A percentile compares a stretch with the other conserved stretches of the same genome.
phyloP scores from a whole-genome alignment of 257 asterid genomes.

The Nicotiana noctiflora region DNA sequence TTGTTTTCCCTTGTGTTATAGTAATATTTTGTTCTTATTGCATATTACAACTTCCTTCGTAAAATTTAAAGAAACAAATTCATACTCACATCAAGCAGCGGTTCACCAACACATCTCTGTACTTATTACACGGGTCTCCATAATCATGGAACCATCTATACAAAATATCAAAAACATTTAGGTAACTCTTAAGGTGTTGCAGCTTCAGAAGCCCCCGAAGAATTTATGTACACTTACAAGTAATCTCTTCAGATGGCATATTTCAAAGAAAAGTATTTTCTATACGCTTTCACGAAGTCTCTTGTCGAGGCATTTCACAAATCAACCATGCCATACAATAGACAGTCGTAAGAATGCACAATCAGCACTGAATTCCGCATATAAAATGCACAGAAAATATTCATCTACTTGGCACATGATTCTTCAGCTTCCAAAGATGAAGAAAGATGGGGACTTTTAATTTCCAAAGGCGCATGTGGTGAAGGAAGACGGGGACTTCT shows the following conservation, averaged over 20 bases:
- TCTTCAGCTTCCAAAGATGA: not conserved
- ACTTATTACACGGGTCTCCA: not conserved
- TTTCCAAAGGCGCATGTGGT: not conserved
- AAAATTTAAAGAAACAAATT: not conserved
- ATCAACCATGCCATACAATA: not conserved
- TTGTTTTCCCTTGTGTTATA: not conserved
- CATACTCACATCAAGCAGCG: not conserved
- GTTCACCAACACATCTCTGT: not conserved
- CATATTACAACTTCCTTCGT: not conserved
- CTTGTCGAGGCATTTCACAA: not conserved
- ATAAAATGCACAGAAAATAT: not conserved
- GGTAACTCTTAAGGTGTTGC: not conserved
- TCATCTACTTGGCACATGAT: not conserved
- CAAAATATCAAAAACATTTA: not conserved
- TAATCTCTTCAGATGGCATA: not conserved
- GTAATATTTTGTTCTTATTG: not conserved
- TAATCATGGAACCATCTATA: slow-evolving; percentile 4
- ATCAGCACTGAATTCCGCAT: not conserved
- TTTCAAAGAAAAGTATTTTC: not conserved
- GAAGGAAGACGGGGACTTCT: not conserved
- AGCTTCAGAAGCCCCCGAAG: not conserved
- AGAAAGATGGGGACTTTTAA: not conserved
- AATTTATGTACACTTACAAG: slow-evolving; percentile 4
- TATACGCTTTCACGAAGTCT: not conserved
- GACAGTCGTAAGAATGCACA: not conserved